A percentile compares a stretch with the other conserved stretches of the same genome.
phyloP scores from a whole-genome alignment of 768 basidiomycete genomes.

The Rhodotorula toruloides region DNA sequence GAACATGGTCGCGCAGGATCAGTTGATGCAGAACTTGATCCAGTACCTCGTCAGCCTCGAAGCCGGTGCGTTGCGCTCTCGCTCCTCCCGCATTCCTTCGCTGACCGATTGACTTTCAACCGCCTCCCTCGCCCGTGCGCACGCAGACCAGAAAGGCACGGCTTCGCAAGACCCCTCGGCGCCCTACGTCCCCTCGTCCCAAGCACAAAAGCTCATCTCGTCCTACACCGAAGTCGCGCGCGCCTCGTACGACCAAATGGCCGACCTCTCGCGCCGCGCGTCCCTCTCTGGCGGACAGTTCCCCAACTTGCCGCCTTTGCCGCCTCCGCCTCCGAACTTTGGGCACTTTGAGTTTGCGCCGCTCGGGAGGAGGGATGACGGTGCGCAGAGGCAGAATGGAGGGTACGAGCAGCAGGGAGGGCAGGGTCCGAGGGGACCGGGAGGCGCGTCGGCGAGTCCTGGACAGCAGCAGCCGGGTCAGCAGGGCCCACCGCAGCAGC shows the following conservation, averaged over 20 bases:
- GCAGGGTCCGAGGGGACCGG: background rate
- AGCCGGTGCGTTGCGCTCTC: slow-evolving; percentile 52
- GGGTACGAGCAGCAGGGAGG: slow-evolving; percentile 4
- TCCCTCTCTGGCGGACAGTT: slow-evolving; percentile 26
- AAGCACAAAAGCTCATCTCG: slow-evolving; percentile 42
- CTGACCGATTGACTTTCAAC: background rate
- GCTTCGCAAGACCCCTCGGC: slow-evolving; percentile 13
- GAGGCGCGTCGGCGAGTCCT: background rate
- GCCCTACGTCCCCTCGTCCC: slow-evolving; percentile 39
- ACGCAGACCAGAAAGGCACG: slow-evolving; percentile 33
- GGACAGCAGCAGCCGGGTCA: background rate
- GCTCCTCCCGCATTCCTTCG: background rate
- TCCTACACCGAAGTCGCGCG: slow-evolving; percentile 60
- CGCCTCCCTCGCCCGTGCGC: background rate
- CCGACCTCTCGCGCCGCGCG: slow-evolving; percentile 65
- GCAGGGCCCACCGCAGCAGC: background rate
- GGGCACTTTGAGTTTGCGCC: slow-evolving; percentile 28
- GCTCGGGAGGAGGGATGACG: background rate
- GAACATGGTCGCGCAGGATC: slow-evolving; percentile 77
- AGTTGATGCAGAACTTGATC: slow-evolving; percentile 71
- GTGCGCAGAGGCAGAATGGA: background rate
- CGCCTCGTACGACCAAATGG: slow-evolving; percentile 69
- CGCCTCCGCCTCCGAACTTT: slow-evolving; percentile 25
- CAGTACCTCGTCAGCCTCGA: slow-evolving; percentile 73
- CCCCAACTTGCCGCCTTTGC: slow-evolving; percentile 21